A percentile compares a stretch with the other conserved stretches of the same genome.
Evolutionary conservation across 1,139 yeast genomes (phyloP).

Genomic region (Taphrina confusa): DNA sequence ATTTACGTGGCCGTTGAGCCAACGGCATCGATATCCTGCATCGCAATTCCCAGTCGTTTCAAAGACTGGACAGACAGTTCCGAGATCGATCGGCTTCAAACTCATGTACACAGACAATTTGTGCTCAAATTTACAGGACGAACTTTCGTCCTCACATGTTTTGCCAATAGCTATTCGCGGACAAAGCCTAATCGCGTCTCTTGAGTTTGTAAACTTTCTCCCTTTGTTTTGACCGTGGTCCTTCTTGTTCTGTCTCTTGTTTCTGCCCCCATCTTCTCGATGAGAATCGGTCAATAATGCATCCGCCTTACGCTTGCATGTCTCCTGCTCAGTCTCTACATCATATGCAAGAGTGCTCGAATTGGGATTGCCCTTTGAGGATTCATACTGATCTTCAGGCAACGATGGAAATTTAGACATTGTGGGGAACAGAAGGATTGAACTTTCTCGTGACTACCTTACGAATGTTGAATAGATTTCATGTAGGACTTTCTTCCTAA

Average conservation of each 20-base stretch:
- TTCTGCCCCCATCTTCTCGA: neutral
- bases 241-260: conserved; percentile 18
- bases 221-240: conserved; percentile 37
- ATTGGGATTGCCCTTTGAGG: neutral
- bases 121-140: conserved; percentile 71
- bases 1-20: conserved; percentile 53
- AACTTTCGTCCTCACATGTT: conserved; percentile 23
- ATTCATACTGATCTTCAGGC: conserved; percentile 25
- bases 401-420: no score
- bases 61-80: conserved; percentile 80
- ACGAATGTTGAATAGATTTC: no score
- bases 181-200: conserved; percentile 34
- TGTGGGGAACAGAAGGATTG: no score
- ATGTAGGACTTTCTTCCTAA: no score
- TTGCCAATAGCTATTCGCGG: conserved; percentile 34
- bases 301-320: neutral
- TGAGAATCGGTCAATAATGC: neutral
- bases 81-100: conserved; percentile 69
- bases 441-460: no score
- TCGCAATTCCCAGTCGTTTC: conserved; percentile 86
- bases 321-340: neutral
- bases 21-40: conserved; percentile 86
- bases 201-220: conserved; percentile 28
- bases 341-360: conserved; percentile 10
- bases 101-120: conserved; percentile 64